Percentiles rank a stretch among this genome's conserved stretches.
These are phyloP conservation scores for Scheffersomyces illinoinensis DNA, from an alignment of 1,139 yeast species.

Conservation along the genomic window DNA sequence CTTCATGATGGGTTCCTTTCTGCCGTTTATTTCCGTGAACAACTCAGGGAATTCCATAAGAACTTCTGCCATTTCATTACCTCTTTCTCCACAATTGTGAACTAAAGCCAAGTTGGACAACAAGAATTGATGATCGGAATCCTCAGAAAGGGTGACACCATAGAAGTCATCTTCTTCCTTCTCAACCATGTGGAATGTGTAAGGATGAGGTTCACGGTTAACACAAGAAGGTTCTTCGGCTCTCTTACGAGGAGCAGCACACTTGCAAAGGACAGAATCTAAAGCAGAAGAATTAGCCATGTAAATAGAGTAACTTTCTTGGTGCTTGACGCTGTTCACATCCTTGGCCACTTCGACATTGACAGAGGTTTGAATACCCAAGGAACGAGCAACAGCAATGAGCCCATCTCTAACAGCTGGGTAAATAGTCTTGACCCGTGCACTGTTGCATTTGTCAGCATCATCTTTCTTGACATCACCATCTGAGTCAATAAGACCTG, in stretches of 20 bases:
- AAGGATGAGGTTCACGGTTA: slow-evolving; percentile 21
- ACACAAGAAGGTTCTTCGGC: slow-evolving; percentile 10
- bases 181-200: slow-evolving; percentile 26
- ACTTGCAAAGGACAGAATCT: slow-evolving; percentile 18
- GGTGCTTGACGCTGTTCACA: neutral
- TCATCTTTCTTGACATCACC: slow-evolving; percentile 25
- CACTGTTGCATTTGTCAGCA: slow-evolving; percentile 10
- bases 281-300: slow-evolving; percentile 17
- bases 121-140: slow-evolving; percentile 42
- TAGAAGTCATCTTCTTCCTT: slow-evolving; percentile 30
- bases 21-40: slow-evolving; percentile 85
- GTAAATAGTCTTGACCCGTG: slow-evolving; percentile 28
- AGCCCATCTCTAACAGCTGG: slow-evolving; percentile 30
- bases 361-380: slow-evolving; percentile 32
- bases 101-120: slow-evolving; percentile 35
- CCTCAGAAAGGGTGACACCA: slow-evolving; percentile 38
- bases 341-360: slow-evolving; percentile 7
- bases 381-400: slow-evolving; percentile 35
- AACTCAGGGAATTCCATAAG: slow-evolving; percentile 99
- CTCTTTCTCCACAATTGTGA: slow-evolving; percentile 78
- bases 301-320: slow-evolving; percentile 10
- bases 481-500: slow-evolving; percentile 41
- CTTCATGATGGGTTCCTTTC: slow-evolving; percentile 98
- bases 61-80: slow-evolving; percentile 99
- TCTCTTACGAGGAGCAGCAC: slow-evolving; percentile 16